A percentile compares a stretch with the other conserved stretches of the same genome.
Conservation (phyloP, 768 basidiomycete species). For the Lactifluus echinatus region DNA sequence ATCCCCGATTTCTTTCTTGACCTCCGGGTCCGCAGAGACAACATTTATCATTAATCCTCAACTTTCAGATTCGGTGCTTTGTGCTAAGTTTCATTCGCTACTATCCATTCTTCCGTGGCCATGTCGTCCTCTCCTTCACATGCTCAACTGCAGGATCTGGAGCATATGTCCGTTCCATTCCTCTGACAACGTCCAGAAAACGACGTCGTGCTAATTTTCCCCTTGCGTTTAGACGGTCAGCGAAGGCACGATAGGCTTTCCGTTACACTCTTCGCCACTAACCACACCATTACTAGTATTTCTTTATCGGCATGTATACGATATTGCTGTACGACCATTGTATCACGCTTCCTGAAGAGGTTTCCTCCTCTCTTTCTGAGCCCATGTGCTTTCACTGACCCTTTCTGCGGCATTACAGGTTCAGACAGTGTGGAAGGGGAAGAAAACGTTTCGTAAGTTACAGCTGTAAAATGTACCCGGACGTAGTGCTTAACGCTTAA, state of each 20-base stretch:
- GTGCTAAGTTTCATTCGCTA: not conserved
- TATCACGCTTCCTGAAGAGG: slow-evolving; percentile 16
- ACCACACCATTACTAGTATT: slow-evolving; percentile 7
- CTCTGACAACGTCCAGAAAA: not conserved
- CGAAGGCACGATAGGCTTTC: slow-evolving; percentile 10
- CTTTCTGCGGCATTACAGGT: not conserved
- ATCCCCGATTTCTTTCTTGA: not conserved
- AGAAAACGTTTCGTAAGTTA: slow-evolving; percentile 17
- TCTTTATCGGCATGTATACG: slow-evolving; percentile 15
- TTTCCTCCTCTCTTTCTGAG: not conserved
- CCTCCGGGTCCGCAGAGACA: not conserved
- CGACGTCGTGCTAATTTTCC: not conserved
- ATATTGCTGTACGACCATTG: slow-evolving; percentile 18
- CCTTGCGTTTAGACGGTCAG: not conserved
- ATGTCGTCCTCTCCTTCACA: not conserved
- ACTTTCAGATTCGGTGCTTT: not conserved
- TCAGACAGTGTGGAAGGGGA: slow-evolving; percentile 20
- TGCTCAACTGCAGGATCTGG: not conserved
- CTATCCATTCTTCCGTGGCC: not conserved
- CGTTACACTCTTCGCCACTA: not conserved
- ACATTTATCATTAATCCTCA: not conserved
- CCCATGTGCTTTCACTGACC: not conserved
- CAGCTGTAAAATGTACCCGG: not conserved
- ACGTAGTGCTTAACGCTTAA: not conserved
- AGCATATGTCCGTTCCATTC: slow-evolving; percentile 14